Base-by-base conservation (phyloP, 805 yeast species). In the Suhomyces sp. region DNA sequence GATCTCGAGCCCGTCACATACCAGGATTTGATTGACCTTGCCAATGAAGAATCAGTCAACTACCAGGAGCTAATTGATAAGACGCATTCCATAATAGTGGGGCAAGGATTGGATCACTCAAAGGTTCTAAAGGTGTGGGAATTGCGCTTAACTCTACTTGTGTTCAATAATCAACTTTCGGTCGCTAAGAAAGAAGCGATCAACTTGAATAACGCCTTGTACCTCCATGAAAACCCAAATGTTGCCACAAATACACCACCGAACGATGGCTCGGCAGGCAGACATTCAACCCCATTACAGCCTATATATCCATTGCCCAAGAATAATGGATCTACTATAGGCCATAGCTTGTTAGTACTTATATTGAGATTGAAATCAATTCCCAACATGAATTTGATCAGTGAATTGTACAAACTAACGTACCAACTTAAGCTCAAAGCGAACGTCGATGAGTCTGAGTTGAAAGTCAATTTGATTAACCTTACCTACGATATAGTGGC, bases 321-420 rank as follows among this genome's bases (percentile, higher is more conserved):
- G 44, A 72, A 72, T 50, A 72, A 71, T 41, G 61, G 67, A 29
- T 60, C 67, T 6, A 33, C 45, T 7, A 65, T 73, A n/a, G 56
- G 61, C 9, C 63, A 67, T 55, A 59, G 57, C 50, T 57, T 74
- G 35, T 54, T 74, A 24, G 54, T 60, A 38, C 54, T 77, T 22
- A 51, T 80, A 24, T 65, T 76, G 31, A 63, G 80, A 50, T 64
- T 81, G 49, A 78, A 73, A 53, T 69, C 77, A 29, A 69, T 74
- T 1, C 76, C 81, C 5, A 77, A 72, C 52, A 50, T 78, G 53
- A 59, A 65, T 26, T 58, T 78, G 22, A 68, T 80, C 22, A 78
- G 77, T 52, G 80, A 74, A 46, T 60, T 73, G 40, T 81, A 77
- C 63, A 73, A 71, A 52, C 65, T 79, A 29, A 52, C 40, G 17